Percentiles rank a stretch among this genome's conserved stretches.
Evolutionary conservation across 352 stramenopile genomes (phyloP).

Genomic region (Elongisporangium senticosum): DNA sequence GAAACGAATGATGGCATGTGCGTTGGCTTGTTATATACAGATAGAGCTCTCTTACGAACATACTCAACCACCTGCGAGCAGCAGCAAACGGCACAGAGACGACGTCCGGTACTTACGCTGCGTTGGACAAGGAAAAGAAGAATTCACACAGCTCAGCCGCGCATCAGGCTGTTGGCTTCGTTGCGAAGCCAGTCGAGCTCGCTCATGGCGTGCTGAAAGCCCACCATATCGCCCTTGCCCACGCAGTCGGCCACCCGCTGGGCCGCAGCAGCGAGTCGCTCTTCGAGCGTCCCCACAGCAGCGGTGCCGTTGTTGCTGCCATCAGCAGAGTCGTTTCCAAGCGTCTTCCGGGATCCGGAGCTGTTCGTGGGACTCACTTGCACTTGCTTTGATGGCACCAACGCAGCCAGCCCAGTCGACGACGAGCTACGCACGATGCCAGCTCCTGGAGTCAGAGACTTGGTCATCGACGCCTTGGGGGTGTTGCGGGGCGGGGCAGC

Average conservation of each 20-base stretch:
- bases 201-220: conserved; percentile 78
- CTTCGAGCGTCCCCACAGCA: conserved; percentile 30
- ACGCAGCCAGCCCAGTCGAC: conserved; percentile 19
- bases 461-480: conserved; percentile 42
- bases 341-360: conserved; percentile 17
- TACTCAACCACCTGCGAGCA: background rate
- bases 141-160: conserved; percentile 26
- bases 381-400: conserved; percentile 19
- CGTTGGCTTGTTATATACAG: conserved; percentile 11
- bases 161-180: conserved; percentile 74
- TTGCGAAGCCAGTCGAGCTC: conserved; percentile 74
- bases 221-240: conserved; percentile 71
- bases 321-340: conserved; percentile 5
- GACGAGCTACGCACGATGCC: conserved; percentile 51
- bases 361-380: conserved; percentile 19
- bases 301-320: conserved; percentile 12
- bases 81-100: conserved; percentile 8
- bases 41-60: conserved; percentile 3
- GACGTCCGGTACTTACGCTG: conserved; percentile 23
- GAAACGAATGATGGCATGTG: conserved; percentile 1
- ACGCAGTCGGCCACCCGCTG: conserved; percentile 74
- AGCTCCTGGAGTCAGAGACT: conserved; percentile 38
- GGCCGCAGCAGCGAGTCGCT: conserved; percentile 55
- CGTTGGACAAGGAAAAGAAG: conserved; percentile 4
- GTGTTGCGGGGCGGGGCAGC: conserved; percentile 35